Evolutionary conservation across 345 rosid genomes (phyloP).

Genomic region (Camelina neglecta): DNA sequence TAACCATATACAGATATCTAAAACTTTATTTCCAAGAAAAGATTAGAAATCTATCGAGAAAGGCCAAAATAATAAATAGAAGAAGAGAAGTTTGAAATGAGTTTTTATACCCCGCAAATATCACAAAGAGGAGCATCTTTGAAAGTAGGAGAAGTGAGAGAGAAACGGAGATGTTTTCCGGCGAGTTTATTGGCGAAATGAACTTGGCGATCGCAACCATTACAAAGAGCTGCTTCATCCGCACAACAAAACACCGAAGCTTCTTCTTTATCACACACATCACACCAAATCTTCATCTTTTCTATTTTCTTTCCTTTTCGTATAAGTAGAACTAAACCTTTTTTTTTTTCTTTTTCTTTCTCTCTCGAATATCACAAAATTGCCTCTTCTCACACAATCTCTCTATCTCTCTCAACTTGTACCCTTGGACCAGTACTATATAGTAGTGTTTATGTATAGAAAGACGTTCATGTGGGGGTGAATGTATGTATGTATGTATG

Average conservation of each 20-base stretch:
- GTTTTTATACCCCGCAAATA: conserved; percentile 60
- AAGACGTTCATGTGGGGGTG: conserved; percentile 21
- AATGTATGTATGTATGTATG: conserved; percentile 32
- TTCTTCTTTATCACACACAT: conserved; percentile 63
- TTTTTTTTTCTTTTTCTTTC: not conserved
- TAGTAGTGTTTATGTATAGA: conserved; percentile 7
- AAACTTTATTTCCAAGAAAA: not conserved
- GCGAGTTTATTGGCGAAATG: conserved; percentile 80
- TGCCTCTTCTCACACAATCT: not conserved
- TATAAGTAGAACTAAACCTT: not conserved
- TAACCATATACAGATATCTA: conserved; percentile 13
- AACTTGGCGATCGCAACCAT: conserved; percentile 64
- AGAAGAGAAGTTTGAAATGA: not conserved
- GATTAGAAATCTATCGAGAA: not conserved
- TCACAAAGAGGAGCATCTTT: conserved; percentile 76
- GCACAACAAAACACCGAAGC: conserved; percentile 70
- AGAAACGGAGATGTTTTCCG: conserved; percentile 64
- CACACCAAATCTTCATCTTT: conserved; percentile 79
- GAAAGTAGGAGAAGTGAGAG: conserved; percentile 56
- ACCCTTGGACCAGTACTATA: conserved; percentile 43
- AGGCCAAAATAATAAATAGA: not conserved
- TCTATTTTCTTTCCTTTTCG: not conserved
- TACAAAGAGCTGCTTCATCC: conserved; percentile 85
- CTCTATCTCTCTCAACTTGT: conserved; percentile 33
- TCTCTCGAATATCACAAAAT: conserved; percentile 6